Conservation (phyloP, 176 grass and related monocot species). For the Bolboschoenus planiculmis region DNA sequence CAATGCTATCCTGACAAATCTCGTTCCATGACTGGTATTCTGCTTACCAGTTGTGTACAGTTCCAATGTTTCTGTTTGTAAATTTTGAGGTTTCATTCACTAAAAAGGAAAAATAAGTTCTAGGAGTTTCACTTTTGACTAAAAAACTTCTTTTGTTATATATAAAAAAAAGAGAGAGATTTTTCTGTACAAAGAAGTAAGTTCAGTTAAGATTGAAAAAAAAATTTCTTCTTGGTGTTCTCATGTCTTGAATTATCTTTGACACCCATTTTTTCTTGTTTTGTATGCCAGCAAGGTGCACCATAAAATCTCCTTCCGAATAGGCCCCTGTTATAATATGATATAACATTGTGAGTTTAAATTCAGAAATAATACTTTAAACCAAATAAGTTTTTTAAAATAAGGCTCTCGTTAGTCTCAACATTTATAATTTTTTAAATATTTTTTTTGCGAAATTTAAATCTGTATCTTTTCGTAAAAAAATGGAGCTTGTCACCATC, state of each 20-base stretch:
- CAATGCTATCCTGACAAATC: background rate
- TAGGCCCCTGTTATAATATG: constrained; percentile 49
- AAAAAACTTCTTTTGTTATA: background rate
- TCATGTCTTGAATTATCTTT: constrained; percentile 43
- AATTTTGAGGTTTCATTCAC: background rate
- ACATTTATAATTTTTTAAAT: too few species aligned
- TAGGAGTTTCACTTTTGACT: background rate
- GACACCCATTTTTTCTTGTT: constrained; percentile 60
- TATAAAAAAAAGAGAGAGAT: background rate
- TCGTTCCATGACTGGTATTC: too few species aligned
- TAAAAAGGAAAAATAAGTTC: background rate
- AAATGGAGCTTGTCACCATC: too few species aligned
- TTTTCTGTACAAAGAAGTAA: background rate
- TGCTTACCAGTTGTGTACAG: background rate
- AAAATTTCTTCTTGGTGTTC: constrained; percentile 10
- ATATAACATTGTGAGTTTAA: background rate
- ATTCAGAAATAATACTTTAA: background rate
- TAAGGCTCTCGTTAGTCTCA: too few species aligned
- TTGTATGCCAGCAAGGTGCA: constrained; percentile 79
- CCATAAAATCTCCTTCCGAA: constrained; percentile 84
- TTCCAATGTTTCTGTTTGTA: too few species aligned
- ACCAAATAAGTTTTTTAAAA: background rate
- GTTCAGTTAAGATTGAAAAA: background rate
- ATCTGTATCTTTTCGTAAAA: too few species aligned
- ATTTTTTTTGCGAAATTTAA: too few species aligned